A percentile compares a stretch with the other conserved stretches of the same genome.
Conservation (phyloP, 83 land plant species). For the Isoetes engelmannii region DNA sequence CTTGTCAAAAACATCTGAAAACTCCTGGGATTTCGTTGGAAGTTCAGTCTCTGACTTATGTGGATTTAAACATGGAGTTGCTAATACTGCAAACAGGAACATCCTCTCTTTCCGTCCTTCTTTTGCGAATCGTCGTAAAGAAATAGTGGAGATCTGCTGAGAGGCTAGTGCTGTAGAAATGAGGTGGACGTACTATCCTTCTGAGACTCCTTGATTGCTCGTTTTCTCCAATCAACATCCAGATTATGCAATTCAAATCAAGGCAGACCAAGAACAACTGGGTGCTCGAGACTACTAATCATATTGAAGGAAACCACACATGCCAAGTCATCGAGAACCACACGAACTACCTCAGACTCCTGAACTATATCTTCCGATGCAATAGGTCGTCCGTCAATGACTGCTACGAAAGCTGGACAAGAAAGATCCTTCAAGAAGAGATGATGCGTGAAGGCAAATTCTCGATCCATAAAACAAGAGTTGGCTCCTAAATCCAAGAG, state of each 20-base stretch:
- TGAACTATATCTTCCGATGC: not conserved
- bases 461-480: slow-evolving; percentile 2
- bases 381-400: not conserved
- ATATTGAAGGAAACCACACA: slow-evolving; percentile 6
- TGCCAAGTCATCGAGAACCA: no score
- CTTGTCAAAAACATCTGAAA: slow-evolving; percentile 21
- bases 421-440: not conserved
- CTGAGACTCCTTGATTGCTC: not conserved
- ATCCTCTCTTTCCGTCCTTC: not conserved
- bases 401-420: not conserved
- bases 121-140: not conserved
- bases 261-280: slow-evolving; percentile 19
- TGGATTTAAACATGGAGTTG: not conserved
- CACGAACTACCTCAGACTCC: no score
- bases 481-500: not conserved
- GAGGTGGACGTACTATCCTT: not conserved
- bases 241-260: slow-evolving; percentile 20
- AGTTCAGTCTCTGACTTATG: not conserved
- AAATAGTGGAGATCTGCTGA: not conserved
- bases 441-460: not conserved
- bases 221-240: slow-evolving; percentile 18
- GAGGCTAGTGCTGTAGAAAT: not conserved
- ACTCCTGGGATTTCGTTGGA: not conserved
- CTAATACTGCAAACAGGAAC: not conserved
- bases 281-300: not conserved